Evolutionary conservation across 805 yeast species (phyloP).

Genomic region (Pichia nanzhaoensis): DNA sequence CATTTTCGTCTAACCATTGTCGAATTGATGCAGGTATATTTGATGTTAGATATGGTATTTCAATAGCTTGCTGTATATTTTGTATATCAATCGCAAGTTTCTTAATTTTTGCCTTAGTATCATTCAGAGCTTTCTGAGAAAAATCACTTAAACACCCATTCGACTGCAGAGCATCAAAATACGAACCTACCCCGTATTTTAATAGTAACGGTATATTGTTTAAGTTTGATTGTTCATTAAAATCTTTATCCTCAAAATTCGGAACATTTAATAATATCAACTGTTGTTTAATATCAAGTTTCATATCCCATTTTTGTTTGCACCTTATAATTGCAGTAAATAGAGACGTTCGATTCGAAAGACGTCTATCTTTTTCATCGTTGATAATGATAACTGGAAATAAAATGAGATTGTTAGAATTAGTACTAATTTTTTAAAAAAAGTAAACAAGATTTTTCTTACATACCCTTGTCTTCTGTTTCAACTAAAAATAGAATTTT

Average conservation of each 20-base stretch:
- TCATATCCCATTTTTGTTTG: neutral
- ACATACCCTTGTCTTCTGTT: neutral
- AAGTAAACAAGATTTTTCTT: too few species aligned
- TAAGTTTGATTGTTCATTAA: slow-evolving; percentile 13
- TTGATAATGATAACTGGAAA: neutral
- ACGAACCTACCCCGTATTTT: slow-evolving; percentile 59
- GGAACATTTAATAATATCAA: slow-evolving; percentile 1
- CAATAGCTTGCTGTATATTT: slow-evolving; percentile 60
- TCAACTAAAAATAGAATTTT: neutral
- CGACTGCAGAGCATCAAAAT: slow-evolving; percentile 47
- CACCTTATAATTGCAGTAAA: slow-evolving; percentile 1
- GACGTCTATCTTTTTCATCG: slow-evolving; percentile 1
- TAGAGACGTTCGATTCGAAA: neutral
- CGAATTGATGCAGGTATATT: slow-evolving; percentile 47
- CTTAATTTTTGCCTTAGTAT: slow-evolving; percentile 55
- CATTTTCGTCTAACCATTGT: slow-evolving; percentile 28
- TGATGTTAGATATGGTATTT: slow-evolving; percentile 55
- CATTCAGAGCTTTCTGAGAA: slow-evolving; percentile 32
- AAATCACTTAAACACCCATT: slow-evolving; percentile 10
- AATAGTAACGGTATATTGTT: slow-evolving; percentile 55
- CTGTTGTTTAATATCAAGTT: neutral
- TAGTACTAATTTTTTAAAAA: neutral
- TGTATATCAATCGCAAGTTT: slow-evolving; percentile 64
- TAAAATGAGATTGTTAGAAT: neutral
- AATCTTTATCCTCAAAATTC: neutral